A percentile compares a stretch with the other conserved stretches of the same genome.
phyloP scores from a whole-genome alignment of 345 rosid species.

The Eucalyptus cladocalyx region DNA sequence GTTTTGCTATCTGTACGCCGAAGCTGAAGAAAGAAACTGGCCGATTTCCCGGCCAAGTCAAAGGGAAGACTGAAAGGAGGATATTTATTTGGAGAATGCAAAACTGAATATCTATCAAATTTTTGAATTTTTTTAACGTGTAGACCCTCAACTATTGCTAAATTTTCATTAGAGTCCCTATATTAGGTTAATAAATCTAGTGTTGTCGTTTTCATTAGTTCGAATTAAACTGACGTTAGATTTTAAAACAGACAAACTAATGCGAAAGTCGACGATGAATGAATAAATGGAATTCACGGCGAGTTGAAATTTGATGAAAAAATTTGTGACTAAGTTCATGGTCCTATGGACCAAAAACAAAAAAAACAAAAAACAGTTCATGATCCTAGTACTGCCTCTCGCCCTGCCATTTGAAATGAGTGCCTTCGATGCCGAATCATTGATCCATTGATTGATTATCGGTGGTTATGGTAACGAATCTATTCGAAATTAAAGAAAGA shows the following conservation, averaged over 20 bases:
- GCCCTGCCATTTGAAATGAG: neutral
- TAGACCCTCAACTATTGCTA: neutral
- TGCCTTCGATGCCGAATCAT: neutral
- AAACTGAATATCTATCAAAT: neutral
- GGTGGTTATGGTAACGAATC: neutral
- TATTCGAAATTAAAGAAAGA: neutral
- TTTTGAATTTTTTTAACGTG: neutral
- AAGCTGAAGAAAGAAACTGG: neutral
- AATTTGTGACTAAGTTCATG: neutral
- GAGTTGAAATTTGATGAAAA: neutral
- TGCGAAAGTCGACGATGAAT: neutral
- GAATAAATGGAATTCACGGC: neutral
- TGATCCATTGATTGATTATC: neutral
- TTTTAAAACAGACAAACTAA: too few species aligned
- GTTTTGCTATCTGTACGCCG: neutral
- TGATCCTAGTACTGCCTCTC: neutral
- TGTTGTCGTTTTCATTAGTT: neutral
- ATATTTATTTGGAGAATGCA: neutral
- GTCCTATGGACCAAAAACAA: neutral
- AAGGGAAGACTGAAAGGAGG: neutral
- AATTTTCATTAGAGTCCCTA: neutral
- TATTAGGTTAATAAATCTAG: neutral
- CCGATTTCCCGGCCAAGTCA: neutral
- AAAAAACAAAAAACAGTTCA: neutral
- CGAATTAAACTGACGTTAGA: neutral